Conservation (phyloP, 2,329 filamentous ascomycete species). For the Fusarium heterosporum region DNA sequence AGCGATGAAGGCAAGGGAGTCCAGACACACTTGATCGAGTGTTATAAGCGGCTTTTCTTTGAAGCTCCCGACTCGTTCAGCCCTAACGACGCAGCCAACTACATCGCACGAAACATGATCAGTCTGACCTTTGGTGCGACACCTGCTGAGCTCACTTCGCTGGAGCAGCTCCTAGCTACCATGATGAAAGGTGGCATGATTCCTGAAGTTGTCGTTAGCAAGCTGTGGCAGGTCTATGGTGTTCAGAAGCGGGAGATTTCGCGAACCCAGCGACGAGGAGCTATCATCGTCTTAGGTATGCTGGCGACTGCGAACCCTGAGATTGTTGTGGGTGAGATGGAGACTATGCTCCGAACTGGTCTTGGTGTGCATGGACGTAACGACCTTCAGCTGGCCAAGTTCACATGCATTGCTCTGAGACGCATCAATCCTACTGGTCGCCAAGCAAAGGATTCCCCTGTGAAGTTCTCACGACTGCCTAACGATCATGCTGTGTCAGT, state of each 20-base stretch:
- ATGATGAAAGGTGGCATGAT: constrained; percentile 97
- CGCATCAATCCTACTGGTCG: constrained; percentile 89
- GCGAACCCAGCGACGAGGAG: constrained; percentile 86
- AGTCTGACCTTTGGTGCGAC: constrained; percentile 96
- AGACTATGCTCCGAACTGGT: constrained; percentile 91
- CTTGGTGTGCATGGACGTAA: constrained; percentile 82
- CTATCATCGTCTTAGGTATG: constrained; percentile 98
- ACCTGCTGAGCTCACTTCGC: constrained; percentile 91
- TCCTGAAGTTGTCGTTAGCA: constrained; percentile 85
- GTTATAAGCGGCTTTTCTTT: constrained; percentile 95
- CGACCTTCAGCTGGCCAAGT: constrained; percentile 91
- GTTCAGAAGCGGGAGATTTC: constrained; percentile 95
- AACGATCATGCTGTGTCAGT: constrained; percentile 92
- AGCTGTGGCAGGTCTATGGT: constrained; percentile 97
- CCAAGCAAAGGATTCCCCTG: constrained; percentile 77
- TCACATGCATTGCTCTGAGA: constrained; percentile 91
- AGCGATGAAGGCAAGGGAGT: constrained; percentile 99
- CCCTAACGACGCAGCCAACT: constrained; percentile 91
- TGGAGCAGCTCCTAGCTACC: constrained; percentile 93
- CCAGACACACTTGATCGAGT: constrained; percentile 95
- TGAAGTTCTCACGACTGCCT: constrained; percentile 79
- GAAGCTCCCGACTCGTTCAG: constrained; percentile 91
- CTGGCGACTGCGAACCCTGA: constrained; percentile 91
- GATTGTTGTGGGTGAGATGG: constrained; percentile 94
- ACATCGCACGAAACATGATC: constrained; percentile 98